Conservation (phyloP, 108 stramenopile species). For the Fistulifera solaris region DNA sequence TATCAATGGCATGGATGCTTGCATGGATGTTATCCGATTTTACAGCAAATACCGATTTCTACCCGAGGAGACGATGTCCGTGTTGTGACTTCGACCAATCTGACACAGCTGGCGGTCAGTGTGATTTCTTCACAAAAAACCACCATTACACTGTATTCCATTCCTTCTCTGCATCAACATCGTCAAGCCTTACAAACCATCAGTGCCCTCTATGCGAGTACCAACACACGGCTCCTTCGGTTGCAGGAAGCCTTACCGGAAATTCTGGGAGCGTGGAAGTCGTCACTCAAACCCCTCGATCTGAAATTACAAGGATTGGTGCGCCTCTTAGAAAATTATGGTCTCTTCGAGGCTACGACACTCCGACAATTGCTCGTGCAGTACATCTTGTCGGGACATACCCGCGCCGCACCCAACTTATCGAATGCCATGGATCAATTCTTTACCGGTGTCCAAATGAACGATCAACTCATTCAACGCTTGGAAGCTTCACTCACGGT, state of each 20-base stretch:
- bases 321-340: conserved; percentile 48
- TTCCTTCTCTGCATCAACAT: conserved; percentile 6
- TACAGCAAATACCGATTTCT: conserved; percentile 2
- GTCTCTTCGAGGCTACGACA: conserved; percentile 21
- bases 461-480: conserved; percentile 63
- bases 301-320: conserved; percentile 42
- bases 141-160: conserved; percentile 2
- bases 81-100: conserved; percentile 30
- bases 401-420: conserved; percentile 25
- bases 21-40: conserved; percentile 59
- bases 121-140: background rate
- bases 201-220: conserved; percentile 47
- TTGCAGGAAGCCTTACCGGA: conserved; percentile 28
- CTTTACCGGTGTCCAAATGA: conserved; percentile 68
- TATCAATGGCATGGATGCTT: conserved; percentile 38
- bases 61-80: conserved; percentile 8
- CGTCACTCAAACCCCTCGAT: conserved; percentile 65
- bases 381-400: conserved; percentile 64
- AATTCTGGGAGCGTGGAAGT: conserved; percentile 41
- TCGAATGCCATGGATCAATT: conserved; percentile 82
- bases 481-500: conserved; percentile 45
- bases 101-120: conserved; percentile 22
- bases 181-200: conserved; percentile 55
- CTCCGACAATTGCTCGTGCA: conserved; percentile 29
- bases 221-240: conserved; percentile 35